phyloP scores from a whole-genome alignment of 768 basidiomycete genomes.

The Gymnopilus junonius region DNA sequence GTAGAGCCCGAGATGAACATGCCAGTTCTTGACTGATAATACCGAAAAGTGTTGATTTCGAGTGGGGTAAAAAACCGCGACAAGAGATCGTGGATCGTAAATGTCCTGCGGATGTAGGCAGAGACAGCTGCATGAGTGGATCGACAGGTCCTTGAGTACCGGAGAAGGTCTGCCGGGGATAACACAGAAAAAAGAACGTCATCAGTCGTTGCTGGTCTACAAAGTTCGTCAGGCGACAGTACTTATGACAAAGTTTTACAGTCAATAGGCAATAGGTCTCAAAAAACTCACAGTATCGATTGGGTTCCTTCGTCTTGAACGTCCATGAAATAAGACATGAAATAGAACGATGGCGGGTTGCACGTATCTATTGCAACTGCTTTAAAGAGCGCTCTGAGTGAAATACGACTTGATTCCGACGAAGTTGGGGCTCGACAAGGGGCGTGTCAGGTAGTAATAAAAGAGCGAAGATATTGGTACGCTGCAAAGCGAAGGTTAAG shows the following conservation, averaged over 20 bases:
- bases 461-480: too few relatives aligned
- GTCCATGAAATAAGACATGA: too few relatives aligned
- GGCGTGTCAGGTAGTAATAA: too few relatives aligned
- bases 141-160: conserved; percentile 24
- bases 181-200: conserved; percentile 19
- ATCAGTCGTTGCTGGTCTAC: conserved; percentile 13
- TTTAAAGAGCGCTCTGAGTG: too few relatives aligned
- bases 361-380: too few relatives aligned
- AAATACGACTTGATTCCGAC: too few relatives aligned
- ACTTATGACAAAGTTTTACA: too few relatives aligned
- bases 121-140: conserved; percentile 6
- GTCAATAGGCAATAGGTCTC: too few relatives aligned
- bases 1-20: conserved; percentile 57
- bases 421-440: too few relatives aligned
- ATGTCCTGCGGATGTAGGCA: conserved; percentile 13
- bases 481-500: too few relatives aligned
- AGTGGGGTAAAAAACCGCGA: conserved; percentile 26
- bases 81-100: conserved; percentile 1
- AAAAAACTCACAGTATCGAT: too few relatives aligned
- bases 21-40: conserved; percentile 44
- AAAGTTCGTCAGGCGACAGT: background rate
- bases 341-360: too few relatives aligned
- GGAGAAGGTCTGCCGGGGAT: conserved; percentile 27
- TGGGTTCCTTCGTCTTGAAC: background rate
- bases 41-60: conserved; percentile 38